phyloP scores from a whole-genome alignment of 2,329 filamentous ascomycete genomes.

The Colletotrichum phormii region DNA sequence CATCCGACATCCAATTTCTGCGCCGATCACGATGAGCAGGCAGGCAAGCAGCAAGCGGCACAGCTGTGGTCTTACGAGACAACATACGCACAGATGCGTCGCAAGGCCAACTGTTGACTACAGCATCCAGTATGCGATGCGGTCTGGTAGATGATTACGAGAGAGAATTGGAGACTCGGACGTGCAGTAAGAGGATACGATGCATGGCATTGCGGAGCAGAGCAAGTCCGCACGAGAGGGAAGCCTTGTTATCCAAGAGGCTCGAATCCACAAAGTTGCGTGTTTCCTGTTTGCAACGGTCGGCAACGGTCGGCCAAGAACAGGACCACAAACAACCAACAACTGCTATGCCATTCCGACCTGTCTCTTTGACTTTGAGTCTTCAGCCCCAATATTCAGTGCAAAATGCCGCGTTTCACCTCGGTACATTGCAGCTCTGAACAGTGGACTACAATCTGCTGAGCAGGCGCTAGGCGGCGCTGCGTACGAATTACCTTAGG shows the following conservation, averaged over 20 bases:
- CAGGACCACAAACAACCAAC: neutral
- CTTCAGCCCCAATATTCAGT: neutral
- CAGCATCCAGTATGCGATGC: neutral
- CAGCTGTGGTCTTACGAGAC: neutral
- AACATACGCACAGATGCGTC: neutral
- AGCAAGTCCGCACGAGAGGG: constrained; percentile 1
- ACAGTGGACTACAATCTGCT: neutral
- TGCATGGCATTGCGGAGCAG: constrained; percentile 14
- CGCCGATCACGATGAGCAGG: neutral
- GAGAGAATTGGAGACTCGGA: neutral
- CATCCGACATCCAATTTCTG: neutral
- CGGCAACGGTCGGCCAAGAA: neutral
- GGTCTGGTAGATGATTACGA: constrained; percentile 4
- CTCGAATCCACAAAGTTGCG: neutral
- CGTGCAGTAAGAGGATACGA: neutral
- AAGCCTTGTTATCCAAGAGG: neutral
- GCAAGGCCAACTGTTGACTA: neutral
- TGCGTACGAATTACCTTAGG: neutral
- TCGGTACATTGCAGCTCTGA: neutral
- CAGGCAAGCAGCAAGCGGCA: neutral
- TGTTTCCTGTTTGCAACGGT: neutral
- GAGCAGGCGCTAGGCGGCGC: neutral
- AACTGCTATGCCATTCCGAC: neutral
- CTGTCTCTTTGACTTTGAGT: neutral
- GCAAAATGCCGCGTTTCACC: neutral